Evolutionary conservation across 805 yeast genomes (phyloP).

Genomic region (Saccharomycopsis schoenii): DNA sequence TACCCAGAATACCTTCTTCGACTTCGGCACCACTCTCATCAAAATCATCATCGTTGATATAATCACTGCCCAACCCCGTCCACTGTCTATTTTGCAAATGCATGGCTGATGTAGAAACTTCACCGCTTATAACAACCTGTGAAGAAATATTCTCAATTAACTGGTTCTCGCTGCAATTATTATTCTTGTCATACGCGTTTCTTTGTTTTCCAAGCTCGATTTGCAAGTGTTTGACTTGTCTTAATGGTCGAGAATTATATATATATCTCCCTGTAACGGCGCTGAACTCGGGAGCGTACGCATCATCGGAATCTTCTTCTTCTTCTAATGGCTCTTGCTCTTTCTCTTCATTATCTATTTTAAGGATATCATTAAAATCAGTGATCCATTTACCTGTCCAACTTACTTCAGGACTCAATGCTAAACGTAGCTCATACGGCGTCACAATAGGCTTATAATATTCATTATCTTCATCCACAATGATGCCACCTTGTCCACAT

Average conservation of each 20-base stretch:
- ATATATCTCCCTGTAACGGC: constrained; percentile 77
- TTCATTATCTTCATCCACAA: constrained; percentile 68
- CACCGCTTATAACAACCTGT: constrained; percentile 56
- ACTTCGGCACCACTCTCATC: constrained; percentile 63
- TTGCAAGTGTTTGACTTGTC: constrained; percentile 55
- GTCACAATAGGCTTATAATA: constrained; percentile 88
- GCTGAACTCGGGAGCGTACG: constrained; percentile 74
- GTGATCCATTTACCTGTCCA: constrained; percentile 96
- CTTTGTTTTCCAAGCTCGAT: constrained; percentile 31
- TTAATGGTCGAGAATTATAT: constrained; percentile 63
- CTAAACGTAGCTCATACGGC: constrained; percentile 81
- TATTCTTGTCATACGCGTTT: constrained; percentile 18
- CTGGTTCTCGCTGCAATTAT: constrained; percentile 26
- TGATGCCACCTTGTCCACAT: constrained; percentile 88
- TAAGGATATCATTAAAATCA: constrained; percentile 51
- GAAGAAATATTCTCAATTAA: constrained; percentile 49
- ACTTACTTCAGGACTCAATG: constrained; percentile 60
- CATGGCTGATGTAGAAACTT: constrained; percentile 83
- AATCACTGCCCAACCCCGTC: constrained; percentile 91
- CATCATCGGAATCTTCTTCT: constrained; percentile 28
- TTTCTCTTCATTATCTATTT: constrained; percentile 28
- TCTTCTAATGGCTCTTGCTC: constrained; percentile 24
- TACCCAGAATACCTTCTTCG: constrained; percentile 77
- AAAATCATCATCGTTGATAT: constrained; percentile 31
- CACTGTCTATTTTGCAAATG: constrained; percentile 64